These are phyloP conservation scores for Bryoglossum gracile DNA, from an alignment of 495 filamentous ascomycete genomes.

Conservation along the genomic window DNA sequence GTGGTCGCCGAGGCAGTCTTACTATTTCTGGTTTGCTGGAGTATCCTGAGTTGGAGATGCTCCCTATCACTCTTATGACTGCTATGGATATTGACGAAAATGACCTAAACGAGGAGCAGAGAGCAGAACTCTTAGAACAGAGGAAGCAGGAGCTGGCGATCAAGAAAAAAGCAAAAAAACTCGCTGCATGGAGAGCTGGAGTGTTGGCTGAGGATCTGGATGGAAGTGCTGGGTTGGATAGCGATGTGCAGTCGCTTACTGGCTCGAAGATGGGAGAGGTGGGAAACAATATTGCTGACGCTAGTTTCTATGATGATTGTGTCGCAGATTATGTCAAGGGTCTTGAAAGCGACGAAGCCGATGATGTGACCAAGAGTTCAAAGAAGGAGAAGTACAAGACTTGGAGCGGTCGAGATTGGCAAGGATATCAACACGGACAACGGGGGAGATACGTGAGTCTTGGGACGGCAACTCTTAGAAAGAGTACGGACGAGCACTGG, in stretches of 20 bases:
- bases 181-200: slow-evolving; percentile 1
- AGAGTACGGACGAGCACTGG: slow-evolving; percentile 17
- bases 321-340: slow-evolving; percentile 1
- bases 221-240: slow-evolving; percentile 2
- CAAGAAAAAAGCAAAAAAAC: neutral
- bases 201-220: neutral
- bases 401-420: slow-evolving; percentile 20
- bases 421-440: slow-evolving; percentile 1
- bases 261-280: neutral
- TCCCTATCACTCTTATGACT: slow-evolving; percentile 7
- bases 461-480: slow-evolving; percentile 12
- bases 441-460: slow-evolving; percentile 3
- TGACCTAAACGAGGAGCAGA: neutral
- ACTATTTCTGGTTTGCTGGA: slow-evolving; percentile 11
- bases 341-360: neutral
- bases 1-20: slow-evolving; percentile 17
- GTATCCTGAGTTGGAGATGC: slow-evolving; percentile 21
- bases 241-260: neutral
- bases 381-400: slow-evolving; percentile 13
- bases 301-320: slow-evolving; percentile 24
- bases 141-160: neutral
- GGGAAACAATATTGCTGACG: slow-evolving; percentile 18
- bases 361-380: neutral
- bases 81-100: neutral
- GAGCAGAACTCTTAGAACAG: neutral